A percentile compares a stretch with the other conserved stretches of the same genome.
phyloP scores from a whole-genome alignment of 495 filamentous ascomycete species.

The Talaromyces proteolyticus region DNA sequence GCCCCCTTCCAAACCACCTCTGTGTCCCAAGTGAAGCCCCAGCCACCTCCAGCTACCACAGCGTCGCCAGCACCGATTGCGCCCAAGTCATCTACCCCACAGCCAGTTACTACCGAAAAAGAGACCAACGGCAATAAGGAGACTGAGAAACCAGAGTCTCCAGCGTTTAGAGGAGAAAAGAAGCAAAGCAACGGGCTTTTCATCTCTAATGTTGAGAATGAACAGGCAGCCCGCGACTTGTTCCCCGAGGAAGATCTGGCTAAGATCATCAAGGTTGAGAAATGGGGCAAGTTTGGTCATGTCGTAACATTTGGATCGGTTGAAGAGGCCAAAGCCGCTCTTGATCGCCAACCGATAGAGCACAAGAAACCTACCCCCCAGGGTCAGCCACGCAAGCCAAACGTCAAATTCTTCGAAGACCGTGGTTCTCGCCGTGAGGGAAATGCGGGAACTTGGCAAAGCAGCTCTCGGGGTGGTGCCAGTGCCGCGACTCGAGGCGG shows the following conservation, averaged over 20 bases:
- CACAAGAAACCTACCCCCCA: constrained; percentile 59
- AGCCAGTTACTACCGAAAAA: constrained; percentile 38
- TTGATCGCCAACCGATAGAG: constrained; percentile 65
- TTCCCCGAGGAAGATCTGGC: constrained; percentile 75
- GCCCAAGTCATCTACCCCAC: constrained; percentile 48
- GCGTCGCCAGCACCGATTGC: constrained; percentile 43
- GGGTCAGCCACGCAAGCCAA: constrained; percentile 62
- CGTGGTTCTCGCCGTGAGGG: constrained; percentile 46
- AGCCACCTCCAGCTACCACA: constrained; percentile 27
- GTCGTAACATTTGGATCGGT: constrained; percentile 71
- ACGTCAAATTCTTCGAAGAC: constrained; percentile 73
- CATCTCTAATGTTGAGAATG: constrained; percentile 69
- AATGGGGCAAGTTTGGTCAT: constrained; percentile 66
- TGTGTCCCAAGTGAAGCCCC: constrained; percentile 20
- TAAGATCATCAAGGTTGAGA: constrained; percentile 75
- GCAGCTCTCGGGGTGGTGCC: constrained; percentile 53
- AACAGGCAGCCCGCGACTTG: constrained; percentile 70
- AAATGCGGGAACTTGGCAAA: constrained; percentile 70
- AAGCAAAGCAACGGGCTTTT: constrained; percentile 74
- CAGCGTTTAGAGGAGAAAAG: constrained; percentile 34
- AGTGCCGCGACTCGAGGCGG: constrained; percentile 53
- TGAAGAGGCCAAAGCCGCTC: constrained; percentile 72
- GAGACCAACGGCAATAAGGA: constrained; percentile 33
- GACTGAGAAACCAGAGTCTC: constrained; percentile 33
- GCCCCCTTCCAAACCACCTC: constrained; percentile 27